Evolutionary conservation across 2,329 filamentous ascomycete species (phyloP).

Genomic region (Fusarium equiseti): DNA sequence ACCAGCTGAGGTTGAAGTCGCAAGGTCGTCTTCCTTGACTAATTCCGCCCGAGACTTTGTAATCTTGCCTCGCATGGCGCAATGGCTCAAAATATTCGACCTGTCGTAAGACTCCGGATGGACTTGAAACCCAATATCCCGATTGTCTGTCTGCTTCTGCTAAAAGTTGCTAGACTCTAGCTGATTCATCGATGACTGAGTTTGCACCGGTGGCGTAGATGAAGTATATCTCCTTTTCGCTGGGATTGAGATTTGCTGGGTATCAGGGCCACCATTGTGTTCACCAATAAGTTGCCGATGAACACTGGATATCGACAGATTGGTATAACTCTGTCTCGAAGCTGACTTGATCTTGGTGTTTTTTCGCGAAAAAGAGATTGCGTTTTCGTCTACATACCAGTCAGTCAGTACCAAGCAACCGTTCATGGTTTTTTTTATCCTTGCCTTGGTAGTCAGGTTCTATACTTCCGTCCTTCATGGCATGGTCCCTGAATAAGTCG

Average conservation of each 20-base stretch:
- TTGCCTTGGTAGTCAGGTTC: neutral
- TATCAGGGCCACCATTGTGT: neutral
- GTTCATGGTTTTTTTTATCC: neutral
- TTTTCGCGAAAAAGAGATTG: neutral
- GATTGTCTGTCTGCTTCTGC: conserved; percentile 16
- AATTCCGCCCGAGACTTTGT: neutral
- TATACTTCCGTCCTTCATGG: conserved; percentile 1
- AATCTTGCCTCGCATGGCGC: neutral
- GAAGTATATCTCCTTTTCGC: conserved; percentile 8
- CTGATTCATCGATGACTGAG: neutral
- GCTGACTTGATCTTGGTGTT: neutral
- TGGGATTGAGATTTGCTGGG: neutral
- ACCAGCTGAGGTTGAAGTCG: conserved; percentile 33
- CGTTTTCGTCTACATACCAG: neutral
- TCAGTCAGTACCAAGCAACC: neutral
- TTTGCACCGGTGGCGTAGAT: conserved; percentile 15
- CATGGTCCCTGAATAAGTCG: conserved; percentile 45
- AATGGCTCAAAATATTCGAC: conserved; percentile 11
- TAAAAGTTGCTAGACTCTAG: conserved; percentile 10
- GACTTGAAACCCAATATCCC: neutral
- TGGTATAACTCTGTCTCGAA: neutral
- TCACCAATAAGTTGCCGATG: neutral
- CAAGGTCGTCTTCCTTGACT: neutral
- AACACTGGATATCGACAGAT: neutral
- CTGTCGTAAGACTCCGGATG: neutral